Conservation (phyloP, 1,284 basidiomycete genomes). For the Ustilago sp. region DNA sequence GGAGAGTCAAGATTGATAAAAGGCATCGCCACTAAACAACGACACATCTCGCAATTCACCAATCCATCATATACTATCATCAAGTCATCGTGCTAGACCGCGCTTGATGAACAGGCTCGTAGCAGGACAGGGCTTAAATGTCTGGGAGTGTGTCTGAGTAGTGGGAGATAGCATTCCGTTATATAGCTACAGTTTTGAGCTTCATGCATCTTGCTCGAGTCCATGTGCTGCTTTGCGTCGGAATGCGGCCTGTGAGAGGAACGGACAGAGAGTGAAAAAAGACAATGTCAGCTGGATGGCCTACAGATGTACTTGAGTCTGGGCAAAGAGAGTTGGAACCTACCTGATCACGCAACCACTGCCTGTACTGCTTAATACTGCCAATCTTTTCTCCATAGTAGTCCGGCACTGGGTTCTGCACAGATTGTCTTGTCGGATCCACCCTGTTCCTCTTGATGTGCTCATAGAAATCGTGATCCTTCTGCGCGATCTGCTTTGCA, state of each 20-base stretch:
- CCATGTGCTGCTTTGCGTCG: constrained; percentile 64
- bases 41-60: background rate
- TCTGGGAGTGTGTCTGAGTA: constrained; percentile 1
- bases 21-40: constrained; percentile 23
- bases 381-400: constrained; percentile 68
- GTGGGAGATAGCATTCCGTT: background rate
- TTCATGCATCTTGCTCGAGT: constrained; percentile 51
- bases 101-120: too few relatives aligned
- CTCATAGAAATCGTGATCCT: constrained; percentile 64
- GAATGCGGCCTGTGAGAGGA: constrained; percentile 43
- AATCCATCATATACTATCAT: background rate
- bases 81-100: too few relatives aligned
- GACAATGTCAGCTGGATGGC: background rate
- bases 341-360: constrained; percentile 63
- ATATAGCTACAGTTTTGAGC: background rate
- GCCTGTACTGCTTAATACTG: constrained; percentile 62
- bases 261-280: background rate
- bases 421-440: constrained; percentile 61
- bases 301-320: constrained; percentile 31
- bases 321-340: too few relatives aligned
- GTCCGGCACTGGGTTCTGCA: constrained; percentile 67
- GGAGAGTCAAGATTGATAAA: constrained; percentile 43
- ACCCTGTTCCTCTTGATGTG: constrained; percentile 62
- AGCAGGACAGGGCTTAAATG: background rate
- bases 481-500: constrained; percentile 54